phyloP scores from a whole-genome alignment of 140 eudicot species.

The Ambrosia hybrid region DNA sequence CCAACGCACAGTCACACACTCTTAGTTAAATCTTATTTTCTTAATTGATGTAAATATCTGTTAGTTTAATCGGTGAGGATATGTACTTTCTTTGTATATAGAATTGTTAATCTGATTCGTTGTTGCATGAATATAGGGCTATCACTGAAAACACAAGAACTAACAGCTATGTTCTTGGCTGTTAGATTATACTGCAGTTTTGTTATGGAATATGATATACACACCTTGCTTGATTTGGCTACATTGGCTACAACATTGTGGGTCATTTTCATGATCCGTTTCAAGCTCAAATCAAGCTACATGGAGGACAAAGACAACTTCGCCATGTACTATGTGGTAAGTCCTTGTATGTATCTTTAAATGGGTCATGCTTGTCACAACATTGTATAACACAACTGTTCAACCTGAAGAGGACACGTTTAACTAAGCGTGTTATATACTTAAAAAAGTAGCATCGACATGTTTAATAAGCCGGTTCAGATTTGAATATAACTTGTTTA shows the following conservation, averaged over 20 bases:
- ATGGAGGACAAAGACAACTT: slow-evolving; percentile 97
- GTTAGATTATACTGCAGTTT: slow-evolving; percentile 92
- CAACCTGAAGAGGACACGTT: background rate
- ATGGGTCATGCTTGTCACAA: background rate
- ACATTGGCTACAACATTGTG: slow-evolving; percentile 81
- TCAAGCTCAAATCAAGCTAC: slow-evolving; percentile 75
- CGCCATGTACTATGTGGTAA: slow-evolving; percentile 82
- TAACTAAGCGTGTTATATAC: too few species aligned
- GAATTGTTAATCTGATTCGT: slow-evolving; percentile 23
- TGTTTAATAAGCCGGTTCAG: background rate
- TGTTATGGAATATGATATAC: slow-evolving; percentile 95
- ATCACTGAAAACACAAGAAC: slow-evolving; percentile 83
- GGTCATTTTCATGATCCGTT: slow-evolving; percentile 86
- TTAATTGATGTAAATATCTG: too few species aligned
- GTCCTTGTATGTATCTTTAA: background rate
- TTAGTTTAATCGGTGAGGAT: too few species aligned
- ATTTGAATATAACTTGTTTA: background rate
- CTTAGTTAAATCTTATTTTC: too few species aligned
- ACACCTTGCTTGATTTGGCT: slow-evolving; percentile 83
- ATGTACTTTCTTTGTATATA: background rate
- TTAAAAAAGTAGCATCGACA: background rate
- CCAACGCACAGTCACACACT: too few species aligned
- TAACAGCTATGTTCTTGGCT: slow-evolving; percentile 88
- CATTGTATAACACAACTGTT: too few species aligned
- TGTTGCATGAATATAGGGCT: slow-evolving; percentile 57